These are phyloP conservation scores for Passalora sequoiae DNA, from an alignment of 2,329 filamentous ascomycete genomes.

Conservation along the genomic window DNA sequence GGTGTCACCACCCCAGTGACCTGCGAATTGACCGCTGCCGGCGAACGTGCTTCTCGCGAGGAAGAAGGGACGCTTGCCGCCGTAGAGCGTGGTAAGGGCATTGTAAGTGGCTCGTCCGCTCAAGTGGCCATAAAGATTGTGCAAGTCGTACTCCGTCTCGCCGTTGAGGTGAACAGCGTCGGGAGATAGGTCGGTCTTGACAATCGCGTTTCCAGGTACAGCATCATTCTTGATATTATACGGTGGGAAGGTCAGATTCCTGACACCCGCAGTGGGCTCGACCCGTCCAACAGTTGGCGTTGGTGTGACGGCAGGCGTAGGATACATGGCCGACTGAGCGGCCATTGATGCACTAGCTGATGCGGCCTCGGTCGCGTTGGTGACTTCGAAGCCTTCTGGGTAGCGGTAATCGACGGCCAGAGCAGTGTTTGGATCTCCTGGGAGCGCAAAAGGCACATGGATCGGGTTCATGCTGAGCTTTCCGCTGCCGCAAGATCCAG, in stretches of 20 bases:
- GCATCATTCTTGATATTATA: constrained; percentile 24
- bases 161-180: constrained; percentile 28
- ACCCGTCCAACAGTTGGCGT: constrained; percentile 21
- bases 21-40: constrained; percentile 22
- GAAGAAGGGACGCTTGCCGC: constrained; percentile 26
- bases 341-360: constrained; percentile 19
- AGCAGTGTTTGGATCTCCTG: constrained; percentile 17
- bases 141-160: constrained; percentile 26
- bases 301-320: constrained; percentile 11
- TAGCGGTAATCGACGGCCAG: constrained; percentile 20
- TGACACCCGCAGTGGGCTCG: constrained; percentile 19
- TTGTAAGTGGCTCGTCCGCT: constrained; percentile 28
- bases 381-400: constrained; percentile 27
- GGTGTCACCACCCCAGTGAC: constrained; percentile 31
- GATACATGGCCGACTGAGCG: constrained; percentile 19
- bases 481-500: constrained; percentile 23
- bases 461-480: constrained; percentile 22
- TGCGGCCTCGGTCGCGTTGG: constrained; percentile 28
- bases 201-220: constrained; percentile 24
- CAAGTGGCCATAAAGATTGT: constrained; percentile 28
- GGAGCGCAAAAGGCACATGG: constrained; percentile 20
- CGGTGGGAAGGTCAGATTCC: constrained; percentile 24
- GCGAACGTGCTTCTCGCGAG: constrained; percentile 28
- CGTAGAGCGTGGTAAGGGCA: constrained; percentile 23
- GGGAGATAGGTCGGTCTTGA: constrained; percentile 23